A percentile compares a stretch with the other conserved stretches of the same genome.
Conservation (phyloP, 169 alveolate genomes). For the Eimeria falciformis region DNA sequence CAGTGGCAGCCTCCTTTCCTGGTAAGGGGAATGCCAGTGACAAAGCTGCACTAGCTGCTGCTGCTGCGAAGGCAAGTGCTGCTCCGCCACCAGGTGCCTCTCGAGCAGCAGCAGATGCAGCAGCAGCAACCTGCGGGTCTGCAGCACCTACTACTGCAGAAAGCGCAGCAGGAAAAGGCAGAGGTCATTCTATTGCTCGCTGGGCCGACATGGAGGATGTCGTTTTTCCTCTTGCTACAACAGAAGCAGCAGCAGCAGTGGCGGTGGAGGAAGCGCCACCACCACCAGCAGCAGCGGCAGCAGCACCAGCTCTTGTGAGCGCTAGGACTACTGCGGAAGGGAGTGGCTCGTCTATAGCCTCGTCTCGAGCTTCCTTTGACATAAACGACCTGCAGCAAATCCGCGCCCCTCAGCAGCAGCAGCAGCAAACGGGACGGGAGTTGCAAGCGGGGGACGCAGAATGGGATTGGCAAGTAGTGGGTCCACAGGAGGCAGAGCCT, state of each 20-base stretch:
- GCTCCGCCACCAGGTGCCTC: background rate
- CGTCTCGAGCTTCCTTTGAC: background rate
- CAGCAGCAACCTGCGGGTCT: background rate
- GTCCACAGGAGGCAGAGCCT: background rate
- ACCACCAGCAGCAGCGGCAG: background rate
- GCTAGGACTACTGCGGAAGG: background rate
- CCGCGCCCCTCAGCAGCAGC: background rate
- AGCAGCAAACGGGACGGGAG: background rate
- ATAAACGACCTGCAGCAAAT: background rate
- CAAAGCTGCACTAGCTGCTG: conserved; percentile 9
- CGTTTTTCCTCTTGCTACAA: background rate
- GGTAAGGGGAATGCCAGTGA: background rate
- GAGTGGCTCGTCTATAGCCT: background rate
- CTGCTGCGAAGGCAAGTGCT: conserved; percentile 4
- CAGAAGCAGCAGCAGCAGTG: background rate
- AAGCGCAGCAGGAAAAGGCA: background rate
- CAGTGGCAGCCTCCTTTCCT: background rate
- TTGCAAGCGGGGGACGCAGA: background rate
- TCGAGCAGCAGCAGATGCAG: conserved; percentile 10
- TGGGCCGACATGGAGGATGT: background rate
- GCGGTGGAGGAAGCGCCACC: background rate
- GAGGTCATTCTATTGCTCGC: background rate
- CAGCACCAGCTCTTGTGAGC: background rate
- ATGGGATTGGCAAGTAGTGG: background rate
- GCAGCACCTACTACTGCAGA: background rate